Conservation (phyloP, 2,329 filamentous ascomycete genomes). For the Stromatinia cepivora region DNA sequence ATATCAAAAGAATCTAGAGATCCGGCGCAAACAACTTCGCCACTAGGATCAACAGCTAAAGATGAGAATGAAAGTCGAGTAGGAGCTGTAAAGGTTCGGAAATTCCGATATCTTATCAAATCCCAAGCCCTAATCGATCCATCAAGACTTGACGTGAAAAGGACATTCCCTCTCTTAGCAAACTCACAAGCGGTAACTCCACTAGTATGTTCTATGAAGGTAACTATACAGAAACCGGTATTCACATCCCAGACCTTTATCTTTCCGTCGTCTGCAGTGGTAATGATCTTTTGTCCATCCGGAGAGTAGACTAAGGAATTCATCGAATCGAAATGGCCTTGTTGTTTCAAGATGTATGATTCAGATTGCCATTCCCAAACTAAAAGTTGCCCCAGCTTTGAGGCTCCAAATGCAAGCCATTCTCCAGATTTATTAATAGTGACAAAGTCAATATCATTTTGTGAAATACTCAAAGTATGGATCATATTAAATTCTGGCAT, state of each 20-base stretch:
- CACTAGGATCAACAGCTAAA: conserved; percentile 93
- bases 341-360: conserved; percentile 97
- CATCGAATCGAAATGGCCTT: conserved; percentile 95
- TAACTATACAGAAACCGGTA: conserved; percentile 96
- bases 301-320: conserved; percentile 92
- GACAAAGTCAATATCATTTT: conserved; percentile 93
- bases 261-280: conserved; percentile 93
- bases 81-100: conserved; percentile 93
- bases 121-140: conserved; percentile 96
- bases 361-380: conserved; percentile 99
- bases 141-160: conserved; percentile 94
- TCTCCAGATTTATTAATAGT: conserved; percentile 93
- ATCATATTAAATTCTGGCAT: conserved; percentile 95
- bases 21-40: conserved; percentile 92
- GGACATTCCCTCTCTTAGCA: conserved; percentile 88
- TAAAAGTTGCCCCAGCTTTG: conserved; percentile 89
- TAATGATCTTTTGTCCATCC: conserved; percentile 89
- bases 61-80: conserved; percentile 90
- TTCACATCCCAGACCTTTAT: conserved; percentile 98
- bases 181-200: conserved; percentile 95
- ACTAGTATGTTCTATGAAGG: conserved; percentile 94
- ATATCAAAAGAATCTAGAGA: conserved; percentile 96
- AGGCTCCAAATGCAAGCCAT: conserved; percentile 96
- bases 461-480: conserved; percentile 88
- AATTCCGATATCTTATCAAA: conserved; percentile 92